A percentile compares a stretch with the other conserved stretches of the same genome.
phyloP scores from a whole-genome alignment of 495 filamentous ascomycete genomes.

The Cercophora scortea region DNA sequence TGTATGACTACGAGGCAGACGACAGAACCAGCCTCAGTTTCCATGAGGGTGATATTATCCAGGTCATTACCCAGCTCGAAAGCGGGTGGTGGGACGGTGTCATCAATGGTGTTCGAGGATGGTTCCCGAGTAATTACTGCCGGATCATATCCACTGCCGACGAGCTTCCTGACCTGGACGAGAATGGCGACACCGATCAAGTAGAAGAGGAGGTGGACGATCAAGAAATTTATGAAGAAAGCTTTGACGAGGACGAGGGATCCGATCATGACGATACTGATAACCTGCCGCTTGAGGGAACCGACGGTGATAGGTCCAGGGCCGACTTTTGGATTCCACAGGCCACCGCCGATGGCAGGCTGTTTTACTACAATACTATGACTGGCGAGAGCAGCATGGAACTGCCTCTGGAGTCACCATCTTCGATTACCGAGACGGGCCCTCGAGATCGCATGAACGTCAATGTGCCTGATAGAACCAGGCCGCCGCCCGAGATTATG shows the following conservation, averaged over 20 bases:
- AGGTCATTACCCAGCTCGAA: conserved; percentile 94
- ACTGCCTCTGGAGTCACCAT: conserved; percentile 84
- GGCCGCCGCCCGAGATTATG: conserved; percentile 88
- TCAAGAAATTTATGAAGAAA: conserved; percentile 33
- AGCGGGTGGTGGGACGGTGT: conserved; percentile 99
- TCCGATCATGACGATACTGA: conserved; percentile 41
- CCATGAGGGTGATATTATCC: conserved; percentile 88
- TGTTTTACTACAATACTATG: conserved; percentile 98
- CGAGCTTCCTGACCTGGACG: conserved; percentile 48
- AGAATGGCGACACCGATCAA: conserved; percentile 60
- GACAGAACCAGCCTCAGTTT: conserved; percentile 96
- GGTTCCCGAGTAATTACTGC: conserved; percentile 99
- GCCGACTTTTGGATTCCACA: conserved; percentile 98
- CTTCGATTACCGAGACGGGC: conserved; percentile 69
- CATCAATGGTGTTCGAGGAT: conserved; percentile 85
- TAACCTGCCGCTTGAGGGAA: conserved; percentile 61
- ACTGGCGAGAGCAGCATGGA: conserved; percentile 91
- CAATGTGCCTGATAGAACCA: conserved; percentile 80
- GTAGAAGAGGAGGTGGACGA: conserved; percentile 63
- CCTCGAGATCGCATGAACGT: conserved; percentile 83
- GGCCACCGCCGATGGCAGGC: conserved; percentile 81
- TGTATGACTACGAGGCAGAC: conserved; percentile 96
- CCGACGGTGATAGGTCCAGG: conserved; percentile 65
- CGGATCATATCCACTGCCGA: conserved; percentile 67
- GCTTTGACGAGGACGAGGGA: conserved; percentile 23